Evolutionary conservation across 192 early-diverging fungal species (phyloP).

Genomic region (Rhizophagus clarus): DNA sequence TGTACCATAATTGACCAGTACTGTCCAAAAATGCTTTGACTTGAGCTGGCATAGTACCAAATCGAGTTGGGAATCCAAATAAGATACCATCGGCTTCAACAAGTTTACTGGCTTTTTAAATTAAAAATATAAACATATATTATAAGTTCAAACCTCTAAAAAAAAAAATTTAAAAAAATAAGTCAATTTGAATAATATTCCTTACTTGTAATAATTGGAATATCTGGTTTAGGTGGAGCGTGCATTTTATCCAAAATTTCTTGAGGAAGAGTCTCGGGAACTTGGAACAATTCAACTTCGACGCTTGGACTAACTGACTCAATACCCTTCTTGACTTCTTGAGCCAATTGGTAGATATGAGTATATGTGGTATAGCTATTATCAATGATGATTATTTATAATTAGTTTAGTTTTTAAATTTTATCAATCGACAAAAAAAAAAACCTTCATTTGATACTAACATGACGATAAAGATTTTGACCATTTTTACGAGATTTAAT

Average conservation of each 20-base stretch:
- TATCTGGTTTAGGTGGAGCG: constrained; percentile 43
- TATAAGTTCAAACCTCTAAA: neutral
- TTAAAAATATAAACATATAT: neutral
- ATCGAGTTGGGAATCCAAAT: constrained; percentile 68
- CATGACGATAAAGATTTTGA: constrained; percentile 4
- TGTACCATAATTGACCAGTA: constrained; percentile 44
- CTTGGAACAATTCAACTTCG: constrained; percentile 48
- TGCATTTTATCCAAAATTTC: constrained; percentile 61
- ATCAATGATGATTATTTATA: neutral
- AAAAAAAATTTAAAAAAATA: neutral
- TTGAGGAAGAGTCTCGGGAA: constrained; percentile 60
- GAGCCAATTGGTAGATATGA: constrained; percentile 72
- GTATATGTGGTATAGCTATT: constrained; percentile 45
- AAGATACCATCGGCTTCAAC: constrained; percentile 54
- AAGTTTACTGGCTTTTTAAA: constrained; percentile 34
- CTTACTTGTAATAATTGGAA: constrained; percentile 42
- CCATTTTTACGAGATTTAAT: neutral
- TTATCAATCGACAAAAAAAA: neutral
- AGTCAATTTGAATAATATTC: neutral
- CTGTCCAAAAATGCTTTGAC: constrained; percentile 59
- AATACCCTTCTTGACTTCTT: constrained; percentile 64
- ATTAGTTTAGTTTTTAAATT: neutral
- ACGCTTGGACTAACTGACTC: constrained; percentile 40
- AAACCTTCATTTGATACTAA: neutral
- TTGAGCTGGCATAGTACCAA: constrained; percentile 74